Base-by-base conservation (phyloP, 1,284 basidiomycete species). In the Rhodotorula sp. region DNA sequence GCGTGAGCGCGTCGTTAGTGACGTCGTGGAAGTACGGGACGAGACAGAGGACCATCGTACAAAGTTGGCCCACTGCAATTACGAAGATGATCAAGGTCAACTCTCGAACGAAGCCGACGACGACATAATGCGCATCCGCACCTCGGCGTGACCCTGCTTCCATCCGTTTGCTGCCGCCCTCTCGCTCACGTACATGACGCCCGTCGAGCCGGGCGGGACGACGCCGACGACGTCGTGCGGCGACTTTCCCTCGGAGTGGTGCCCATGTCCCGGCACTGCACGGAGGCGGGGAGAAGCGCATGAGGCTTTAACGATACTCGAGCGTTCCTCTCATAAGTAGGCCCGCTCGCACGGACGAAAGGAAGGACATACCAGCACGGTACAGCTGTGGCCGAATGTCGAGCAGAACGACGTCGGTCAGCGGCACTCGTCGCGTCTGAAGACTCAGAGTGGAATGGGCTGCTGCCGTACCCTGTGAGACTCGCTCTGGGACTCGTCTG, bases 191-290 rank as follows among this genome's bases (percentile, higher is more conserved):
- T 92, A 82, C 91, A 93, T 82, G 77, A 88, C 90, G 66, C 79
- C 79, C 5, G 78, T 78, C 7, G 74, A 72, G 17, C 78, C 78
- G 16, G 73, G 71, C 21, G 67, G 54, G 27, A 68, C 85, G 76
- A 92, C 90, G 57, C 91, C 91, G 12, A 91, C 90, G 0, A 93
- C 87, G 0, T 90, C 91, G 80, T 92, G 91, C 75, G 91, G 90
- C 73, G 90, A 87, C 3, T 89, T 87, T 76, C 44, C 57, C 19
- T 61, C 55, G 14, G 45, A 19, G 13, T 67, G 46, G 25, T 56
- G 67, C 27, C 46, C 50, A 50, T 74, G 73, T 5, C 71, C 74
- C 14, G 75, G 77, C 13, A 65, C 64, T 64, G 67, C 50, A 2
- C 42, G 9, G 7, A 42, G 41, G 12, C n/a, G n/a, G n/a, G n/a